Evolutionary conservation across 768 basidiomycete genomes (phyloP).

Genomic region (Cantharellus anzutake): DNA sequence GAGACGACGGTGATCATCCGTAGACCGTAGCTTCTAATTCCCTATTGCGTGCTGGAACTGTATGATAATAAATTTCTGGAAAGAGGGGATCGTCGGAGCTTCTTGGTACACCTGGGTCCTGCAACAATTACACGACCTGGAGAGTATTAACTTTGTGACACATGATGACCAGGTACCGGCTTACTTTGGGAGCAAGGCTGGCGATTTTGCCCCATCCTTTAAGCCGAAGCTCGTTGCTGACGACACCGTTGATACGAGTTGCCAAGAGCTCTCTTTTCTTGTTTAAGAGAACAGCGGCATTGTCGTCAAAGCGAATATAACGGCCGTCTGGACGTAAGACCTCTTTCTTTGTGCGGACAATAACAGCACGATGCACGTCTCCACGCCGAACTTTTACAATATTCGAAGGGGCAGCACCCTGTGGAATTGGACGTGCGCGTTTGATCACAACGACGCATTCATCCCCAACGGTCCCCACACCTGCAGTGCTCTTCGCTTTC

Average conservation of each 20-base stretch:
- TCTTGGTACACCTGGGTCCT: too few species aligned
- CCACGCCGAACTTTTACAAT: constrained; percentile 84
- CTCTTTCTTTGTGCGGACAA: constrained; percentile 81
- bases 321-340: constrained; percentile 79
- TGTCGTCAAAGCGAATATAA: constrained; percentile 83
- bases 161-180: constrained; percentile 4
- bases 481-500: constrained; percentile 90
- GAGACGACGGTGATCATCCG: too few species aligned
- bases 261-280: constrained; percentile 94
- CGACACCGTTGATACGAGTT: constrained; percentile 84
- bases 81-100: too few species aligned
- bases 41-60: too few species aligned
- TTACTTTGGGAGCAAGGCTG: constrained; percentile 76
- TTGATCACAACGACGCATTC: constrained; percentile 94
- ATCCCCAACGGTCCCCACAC: constrained; percentile 84
- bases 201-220: constrained; percentile 93
- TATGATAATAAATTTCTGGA: too few species aligned
- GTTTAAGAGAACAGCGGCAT: constrained; percentile 84
- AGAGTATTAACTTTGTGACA: too few species aligned
- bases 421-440: constrained; percentile 64
- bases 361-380: constrained; percentile 88
- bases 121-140: too few species aligned
- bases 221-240: constrained; percentile 76
- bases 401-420: constrained; percentile 34
- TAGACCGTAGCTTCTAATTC: too few species aligned